Base-by-base conservation (phyloP, 495 filamentous ascomycete genomes). In the Hypoxylon perforatum region DNA sequence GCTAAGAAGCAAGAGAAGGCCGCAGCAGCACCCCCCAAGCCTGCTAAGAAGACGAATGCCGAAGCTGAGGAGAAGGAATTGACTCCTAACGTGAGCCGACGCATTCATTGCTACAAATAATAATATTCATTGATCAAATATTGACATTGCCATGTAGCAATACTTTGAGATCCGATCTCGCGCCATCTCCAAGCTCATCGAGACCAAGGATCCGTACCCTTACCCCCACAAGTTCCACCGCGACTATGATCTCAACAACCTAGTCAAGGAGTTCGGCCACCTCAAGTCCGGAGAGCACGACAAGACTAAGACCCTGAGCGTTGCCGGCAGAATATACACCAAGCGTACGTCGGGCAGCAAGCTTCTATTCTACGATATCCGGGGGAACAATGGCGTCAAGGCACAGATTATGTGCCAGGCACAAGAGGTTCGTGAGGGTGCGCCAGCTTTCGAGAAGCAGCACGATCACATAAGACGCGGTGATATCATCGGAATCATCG, bases 191-290 rank as follows among this genome's bases (percentile, higher is more conserved):
- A 93, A 92, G 84, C 86, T 97, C 57, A 88, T 89, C 74, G 84
- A 90, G 75, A 88, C 85, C 75, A 88, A 93, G 80, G 78, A 88
- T 36, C 92, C 92, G 18, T 90, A 96, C 76, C 93, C 95, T 15
- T 97, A 97, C 77, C 96, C 95, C 9, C 95, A 99, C 87, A 98
- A 98, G 85, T 98, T 97, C 85, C 82, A 93, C 44, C 88, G 91
- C 76, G 92, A 88, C 69, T 90, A 88, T 67, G 90, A 93, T 67
- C 81, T 97, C 52, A 78, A 85, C 62, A 86, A 93, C 45, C 94
- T 95, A 78, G 78, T 91, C 65, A 83, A 89, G 67, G 81, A 92
- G 28, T 94, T 91, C 70, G 83, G 84, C 48, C 76, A 86, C 49
- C 87, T 98, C 71, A 89, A 90, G 81, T 96, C 92, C 67, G 95